Evolutionary conservation across 2,329 filamentous ascomycete species (phyloP).

Genomic region (Colletotrichum sp.): DNA sequence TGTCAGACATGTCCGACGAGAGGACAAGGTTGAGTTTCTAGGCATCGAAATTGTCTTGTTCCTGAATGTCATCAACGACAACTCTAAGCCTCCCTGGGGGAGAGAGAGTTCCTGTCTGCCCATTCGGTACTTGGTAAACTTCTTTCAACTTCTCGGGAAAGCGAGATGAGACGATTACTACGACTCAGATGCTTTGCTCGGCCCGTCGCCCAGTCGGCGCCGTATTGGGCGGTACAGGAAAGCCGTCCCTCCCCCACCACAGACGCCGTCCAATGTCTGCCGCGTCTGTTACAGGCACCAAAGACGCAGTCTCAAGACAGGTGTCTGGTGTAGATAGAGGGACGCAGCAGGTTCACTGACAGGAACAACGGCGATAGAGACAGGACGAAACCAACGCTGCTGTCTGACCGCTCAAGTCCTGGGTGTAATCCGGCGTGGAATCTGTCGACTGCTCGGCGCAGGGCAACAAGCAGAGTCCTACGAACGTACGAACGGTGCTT

Average conservation of each 20-base stretch:
- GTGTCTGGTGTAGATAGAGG: background rate
- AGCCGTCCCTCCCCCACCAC: background rate
- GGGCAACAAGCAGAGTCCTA: background rate
- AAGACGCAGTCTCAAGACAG: background rate
- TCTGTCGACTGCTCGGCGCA: background rate
- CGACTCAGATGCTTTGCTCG: background rate
- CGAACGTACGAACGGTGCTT: background rate
- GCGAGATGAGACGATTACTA: background rate
- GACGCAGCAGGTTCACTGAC: background rate
- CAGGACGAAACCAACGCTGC: background rate
- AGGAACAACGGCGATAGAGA: background rate
- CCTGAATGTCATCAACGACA: background rate
- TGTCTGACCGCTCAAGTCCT: background rate
- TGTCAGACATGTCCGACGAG: background rate
- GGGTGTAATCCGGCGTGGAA: background rate
- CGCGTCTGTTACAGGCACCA: background rate
- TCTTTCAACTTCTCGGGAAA: background rate
- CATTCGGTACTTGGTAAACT: background rate
- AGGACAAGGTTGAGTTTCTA: background rate
- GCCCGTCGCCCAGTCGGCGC: background rate
- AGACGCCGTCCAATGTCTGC: slow-evolving; percentile 1
- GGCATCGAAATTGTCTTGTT: background rate
- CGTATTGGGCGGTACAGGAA: background rate
- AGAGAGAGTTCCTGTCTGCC: background rate
- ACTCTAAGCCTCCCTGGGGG: background rate